A percentile compares a stretch with the other conserved stretches of the same genome.
phyloP scores from a whole-genome alignment of 225 moss, liverwort and hornwort genomes.

The Bryum argenteum region DNA sequence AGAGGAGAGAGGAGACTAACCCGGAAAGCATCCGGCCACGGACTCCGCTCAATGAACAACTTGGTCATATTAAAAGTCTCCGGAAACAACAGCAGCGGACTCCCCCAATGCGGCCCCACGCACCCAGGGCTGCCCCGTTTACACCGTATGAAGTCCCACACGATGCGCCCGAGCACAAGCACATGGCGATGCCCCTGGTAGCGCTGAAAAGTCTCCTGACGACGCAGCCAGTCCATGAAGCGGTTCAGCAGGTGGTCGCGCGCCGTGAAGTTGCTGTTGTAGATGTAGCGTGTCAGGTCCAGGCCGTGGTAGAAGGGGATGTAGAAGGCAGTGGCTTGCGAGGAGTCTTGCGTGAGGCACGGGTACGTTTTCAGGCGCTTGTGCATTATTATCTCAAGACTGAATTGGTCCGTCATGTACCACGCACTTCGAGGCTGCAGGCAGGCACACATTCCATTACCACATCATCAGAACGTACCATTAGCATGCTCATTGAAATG shows the following conservation, averaged over 20 bases:
- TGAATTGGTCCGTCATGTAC: slow-evolving; percentile 72
- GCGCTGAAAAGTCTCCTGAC: slow-evolving; percentile 43
- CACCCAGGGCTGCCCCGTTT: rapidly evolving
- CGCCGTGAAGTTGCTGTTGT: neutral
- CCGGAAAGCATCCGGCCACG: neutral
- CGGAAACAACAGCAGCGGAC: slow-evolving; percentile 28
- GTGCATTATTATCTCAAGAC: slow-evolving; percentile 55
- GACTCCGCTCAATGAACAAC: slow-evolving; percentile 59
- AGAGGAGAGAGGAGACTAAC: neutral
- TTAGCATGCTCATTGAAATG: too few relatives aligned
- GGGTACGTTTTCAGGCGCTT: slow-evolving; percentile 47
- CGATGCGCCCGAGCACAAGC: slow-evolving; percentile 48
- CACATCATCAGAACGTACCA: too few relatives aligned
- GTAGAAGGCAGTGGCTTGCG: slow-evolving; percentile 61
- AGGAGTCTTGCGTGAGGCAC: slow-evolving; percentile 52
- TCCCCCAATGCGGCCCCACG: slow-evolving; percentile 52
- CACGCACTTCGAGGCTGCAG: slow-evolving; percentile 57
- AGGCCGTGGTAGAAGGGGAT: slow-evolving; percentile 70
- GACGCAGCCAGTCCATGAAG: slow-evolving; percentile 49
- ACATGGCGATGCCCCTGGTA: slow-evolving; percentile 59
- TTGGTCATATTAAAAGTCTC: slow-evolving; percentile 61
- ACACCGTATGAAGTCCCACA: slow-evolving; percentile 62
- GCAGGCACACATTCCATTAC: too few relatives aligned
- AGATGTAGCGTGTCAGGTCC: slow-evolving; percentile 44
- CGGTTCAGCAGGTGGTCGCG: slow-evolving; percentile 46